These are phyloP conservation scores for Diplodia sapinea DNA, from an alignment of 2,329 filamentous ascomycete genomes.

Conservation along the genomic window DNA sequence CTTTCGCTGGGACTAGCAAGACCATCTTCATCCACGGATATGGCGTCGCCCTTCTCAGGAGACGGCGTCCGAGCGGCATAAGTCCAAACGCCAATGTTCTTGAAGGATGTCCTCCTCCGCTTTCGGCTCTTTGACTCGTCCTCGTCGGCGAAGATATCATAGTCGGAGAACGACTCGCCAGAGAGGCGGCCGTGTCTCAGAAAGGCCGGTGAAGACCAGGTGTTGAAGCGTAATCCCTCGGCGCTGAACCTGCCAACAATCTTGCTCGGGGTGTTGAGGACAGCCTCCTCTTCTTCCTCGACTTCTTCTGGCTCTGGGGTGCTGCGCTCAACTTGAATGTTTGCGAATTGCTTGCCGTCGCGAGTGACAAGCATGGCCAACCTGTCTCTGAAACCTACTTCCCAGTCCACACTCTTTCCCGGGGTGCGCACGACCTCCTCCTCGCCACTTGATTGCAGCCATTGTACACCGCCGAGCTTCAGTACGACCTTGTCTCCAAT, in stretches of 20 bases:
- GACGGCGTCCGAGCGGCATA: conserved; percentile 74
- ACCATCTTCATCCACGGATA: conserved; percentile 11
- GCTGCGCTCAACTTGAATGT: conserved; percentile 56
- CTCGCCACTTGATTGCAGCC: conserved; percentile 62
- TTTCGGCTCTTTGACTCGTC: conserved; percentile 71
- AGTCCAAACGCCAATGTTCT: conserved; percentile 73
- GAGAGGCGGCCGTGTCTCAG: conserved; percentile 70
- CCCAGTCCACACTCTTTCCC: conserved; percentile 63
- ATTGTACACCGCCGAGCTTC: conserved; percentile 70
- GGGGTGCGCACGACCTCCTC: conserved; percentile 60
- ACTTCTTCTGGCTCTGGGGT: conserved; percentile 16
- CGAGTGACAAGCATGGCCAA: conserved; percentile 50
- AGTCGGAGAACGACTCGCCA: conserved; percentile 69
- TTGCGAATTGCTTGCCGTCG: conserved; percentile 55
- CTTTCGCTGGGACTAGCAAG: conserved; percentile 10
- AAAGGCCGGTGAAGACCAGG: conserved; percentile 81
- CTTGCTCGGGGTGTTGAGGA: conserved; percentile 20
- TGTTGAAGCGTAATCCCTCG: conserved; percentile 44
- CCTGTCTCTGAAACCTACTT: conserved; percentile 56
- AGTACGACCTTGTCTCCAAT: conserved; percentile 79
- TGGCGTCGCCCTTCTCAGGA: conserved; percentile 61
- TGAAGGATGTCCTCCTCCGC: conserved; percentile 71
- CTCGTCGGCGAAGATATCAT: conserved; percentile 71
- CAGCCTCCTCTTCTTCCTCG: conserved; percentile 7
- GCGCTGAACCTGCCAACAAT: conserved; percentile 25